phyloP scores from a whole-genome alignment of 2,329 filamentous ascomycete genomes.

The Clonostachys rosea region DNA sequence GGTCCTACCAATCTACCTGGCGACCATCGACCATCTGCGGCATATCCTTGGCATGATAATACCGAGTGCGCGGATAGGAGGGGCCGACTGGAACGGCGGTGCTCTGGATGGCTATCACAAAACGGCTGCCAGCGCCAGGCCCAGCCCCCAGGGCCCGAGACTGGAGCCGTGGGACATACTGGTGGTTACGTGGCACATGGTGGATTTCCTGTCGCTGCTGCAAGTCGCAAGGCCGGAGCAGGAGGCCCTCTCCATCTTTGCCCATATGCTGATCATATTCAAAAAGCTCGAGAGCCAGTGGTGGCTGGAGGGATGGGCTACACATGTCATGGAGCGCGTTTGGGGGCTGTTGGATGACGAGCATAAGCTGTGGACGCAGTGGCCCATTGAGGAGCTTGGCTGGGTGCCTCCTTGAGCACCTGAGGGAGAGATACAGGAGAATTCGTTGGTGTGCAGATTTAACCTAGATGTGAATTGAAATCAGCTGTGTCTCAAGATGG shows the following conservation, averaged over 20 bases:
- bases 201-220: constrained; percentile 27
- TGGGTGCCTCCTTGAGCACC: constrained; percentile 3
- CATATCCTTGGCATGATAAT: constrained; percentile 7
- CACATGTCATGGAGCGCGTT: constrained; percentile 21
- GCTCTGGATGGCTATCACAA: no score
- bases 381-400: constrained; percentile 20
- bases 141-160: background rate
- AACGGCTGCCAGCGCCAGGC: no score
- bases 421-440: background rate
- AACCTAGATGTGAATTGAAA: no score
- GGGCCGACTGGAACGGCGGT: background rate
- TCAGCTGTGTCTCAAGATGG: no score
- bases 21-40: constrained; percentile 11
- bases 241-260: constrained; percentile 25
- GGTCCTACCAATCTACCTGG: constrained; percentile 10
- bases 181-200: constrained; percentile 29
- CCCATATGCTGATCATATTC: constrained; percentile 23
- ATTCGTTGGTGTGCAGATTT: no score
- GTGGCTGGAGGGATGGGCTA: constrained; percentile 29
- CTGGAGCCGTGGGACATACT: constrained; percentile 31
- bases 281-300: constrained; percentile 22
- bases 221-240: constrained; percentile 9
- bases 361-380: constrained; percentile 24
- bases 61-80: background rate
- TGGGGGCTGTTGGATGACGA: constrained; percentile 26